Evolutionary conservation across 2,329 filamentous ascomycete genomes (phyloP).

Genomic region (Trichoderma sp.): DNA sequence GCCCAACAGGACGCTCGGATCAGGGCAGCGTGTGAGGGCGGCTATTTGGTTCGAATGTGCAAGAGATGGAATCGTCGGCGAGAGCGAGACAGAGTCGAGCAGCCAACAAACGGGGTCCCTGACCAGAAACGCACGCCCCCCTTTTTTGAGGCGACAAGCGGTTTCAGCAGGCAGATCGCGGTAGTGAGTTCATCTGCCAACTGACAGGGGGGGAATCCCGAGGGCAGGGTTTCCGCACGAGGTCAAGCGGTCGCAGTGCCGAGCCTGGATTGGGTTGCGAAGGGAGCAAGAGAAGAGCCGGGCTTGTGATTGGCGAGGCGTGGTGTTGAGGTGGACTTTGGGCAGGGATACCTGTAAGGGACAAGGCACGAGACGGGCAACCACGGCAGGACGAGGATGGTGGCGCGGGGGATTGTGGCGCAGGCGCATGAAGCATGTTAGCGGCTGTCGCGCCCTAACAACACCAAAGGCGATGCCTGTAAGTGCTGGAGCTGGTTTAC

Average conservation of each 20-base stretch:
- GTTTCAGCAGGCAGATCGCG: constrained; percentile 27
- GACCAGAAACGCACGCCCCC: constrained; percentile 14
- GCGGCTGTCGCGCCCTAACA: constrained; percentile 1
- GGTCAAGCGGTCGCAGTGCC: constrained; percentile 13
- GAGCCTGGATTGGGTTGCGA: constrained; percentile 1
- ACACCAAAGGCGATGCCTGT: background rate
- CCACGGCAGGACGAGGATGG: background rate
- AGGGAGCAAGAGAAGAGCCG: background rate
- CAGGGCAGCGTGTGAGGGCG: background rate
- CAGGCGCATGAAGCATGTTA: background rate
- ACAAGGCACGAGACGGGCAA: too few relatives aligned
- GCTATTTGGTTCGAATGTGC: background rate
- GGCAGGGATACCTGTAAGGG: background rate
- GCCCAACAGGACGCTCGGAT: constrained; percentile 16
- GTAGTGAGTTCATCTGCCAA: background rate
- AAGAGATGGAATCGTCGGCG: constrained; percentile 22
- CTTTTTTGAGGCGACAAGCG: constrained; percentile 22
- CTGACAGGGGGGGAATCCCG: constrained; percentile 5
- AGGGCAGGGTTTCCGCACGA: constrained; percentile 8
- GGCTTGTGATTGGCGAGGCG: constrained; percentile 12
- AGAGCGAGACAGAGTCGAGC: constrained; percentile 17
- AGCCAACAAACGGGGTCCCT: constrained; percentile 26
- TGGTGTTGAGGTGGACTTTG: background rate
- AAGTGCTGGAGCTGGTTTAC: too few relatives aligned
- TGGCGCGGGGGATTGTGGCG: constrained; percentile 21